phyloP scores from a whole-genome alignment of 164 flowering plant species.

The Stephania yunnanensis region DNA sequence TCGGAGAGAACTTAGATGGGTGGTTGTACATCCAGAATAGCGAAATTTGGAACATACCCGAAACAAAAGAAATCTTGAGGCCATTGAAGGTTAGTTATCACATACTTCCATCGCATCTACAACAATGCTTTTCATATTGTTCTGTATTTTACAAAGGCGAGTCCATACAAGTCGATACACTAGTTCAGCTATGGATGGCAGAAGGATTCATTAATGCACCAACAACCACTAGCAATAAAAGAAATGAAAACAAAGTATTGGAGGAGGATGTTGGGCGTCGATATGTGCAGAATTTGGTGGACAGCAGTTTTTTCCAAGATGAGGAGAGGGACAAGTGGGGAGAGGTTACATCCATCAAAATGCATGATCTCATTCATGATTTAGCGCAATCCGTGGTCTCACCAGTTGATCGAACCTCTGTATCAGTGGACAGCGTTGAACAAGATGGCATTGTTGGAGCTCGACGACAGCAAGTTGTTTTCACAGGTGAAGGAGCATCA shows the following conservation, averaged over 20 bases:
- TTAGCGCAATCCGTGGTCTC: constrained; percentile 3
- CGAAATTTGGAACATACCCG: not conserved
- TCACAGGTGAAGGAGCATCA: not conserved
- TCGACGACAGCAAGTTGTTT: not conserved
- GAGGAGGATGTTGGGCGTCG: constrained; percentile 13
- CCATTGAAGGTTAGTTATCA: not conserved
- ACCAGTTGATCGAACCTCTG: not conserved
- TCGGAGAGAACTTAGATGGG: not conserved
- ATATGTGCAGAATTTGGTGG: constrained; percentile 2
- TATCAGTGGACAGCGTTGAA: not conserved
- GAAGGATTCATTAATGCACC: not conserved
- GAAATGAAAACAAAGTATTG: not conserved
- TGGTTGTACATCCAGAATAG: not conserved
- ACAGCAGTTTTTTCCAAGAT: constrained; percentile 14
- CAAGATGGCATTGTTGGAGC: not conserved
- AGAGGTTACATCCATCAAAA: not conserved
- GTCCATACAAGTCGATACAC: not conserved
- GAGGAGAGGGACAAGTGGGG: not conserved
- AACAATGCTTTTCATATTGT: not conserved
- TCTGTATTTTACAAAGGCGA: not conserved
- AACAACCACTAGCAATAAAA: too few species aligned
- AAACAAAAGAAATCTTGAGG: not conserved
- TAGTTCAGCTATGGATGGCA: not conserved
- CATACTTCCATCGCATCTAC: not conserved
- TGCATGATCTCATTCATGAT: constrained; percentile 21